These are phyloP conservation scores for Rubus parviflorus DNA, from an alignment of 306 rosid genomes.

Conservation along the genomic window DNA sequence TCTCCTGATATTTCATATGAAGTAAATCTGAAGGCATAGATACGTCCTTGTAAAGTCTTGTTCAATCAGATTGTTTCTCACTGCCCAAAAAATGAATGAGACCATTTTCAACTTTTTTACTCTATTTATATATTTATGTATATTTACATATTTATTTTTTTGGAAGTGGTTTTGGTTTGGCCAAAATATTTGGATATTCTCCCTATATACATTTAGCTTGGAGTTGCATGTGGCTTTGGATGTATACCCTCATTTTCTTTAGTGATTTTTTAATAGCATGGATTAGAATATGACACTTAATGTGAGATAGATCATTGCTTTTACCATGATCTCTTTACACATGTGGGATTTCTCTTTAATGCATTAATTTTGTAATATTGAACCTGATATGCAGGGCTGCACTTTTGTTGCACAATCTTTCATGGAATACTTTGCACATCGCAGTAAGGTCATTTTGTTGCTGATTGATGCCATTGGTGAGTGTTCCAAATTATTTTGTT, in stretches of 20 bases:
- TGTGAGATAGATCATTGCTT: background rate
- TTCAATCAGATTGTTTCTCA: no score
- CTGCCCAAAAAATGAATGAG: background rate
- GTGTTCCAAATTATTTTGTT: conserved; percentile 17
- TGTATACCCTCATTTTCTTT: background rate
- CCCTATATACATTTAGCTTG: background rate
- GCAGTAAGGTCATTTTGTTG: conserved; percentile 57
- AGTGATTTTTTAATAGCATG: background rate
- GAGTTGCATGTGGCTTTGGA: background rate
- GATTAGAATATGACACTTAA: background rate
- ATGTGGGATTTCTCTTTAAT: conserved; percentile 3
- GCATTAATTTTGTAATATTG: conserved; percentile 23
- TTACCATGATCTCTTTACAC: background rate
- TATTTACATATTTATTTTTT: background rate
- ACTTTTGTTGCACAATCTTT: conserved; percentile 51
- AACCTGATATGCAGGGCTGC: conserved; percentile 64
- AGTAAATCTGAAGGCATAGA: no score
- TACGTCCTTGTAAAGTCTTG: no score
- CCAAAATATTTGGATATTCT: background rate
- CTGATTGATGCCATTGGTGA: conserved; percentile 89
- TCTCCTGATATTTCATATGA: no score
- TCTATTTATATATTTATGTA: background rate
- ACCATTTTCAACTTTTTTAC: background rate
- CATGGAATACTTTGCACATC: conserved; percentile 49
- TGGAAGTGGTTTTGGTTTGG: background rate